These are phyloP conservation scores for Penicillium coffeae DNA, from an alignment of 495 filamentous ascomycete species.

Conservation along the genomic window DNA sequence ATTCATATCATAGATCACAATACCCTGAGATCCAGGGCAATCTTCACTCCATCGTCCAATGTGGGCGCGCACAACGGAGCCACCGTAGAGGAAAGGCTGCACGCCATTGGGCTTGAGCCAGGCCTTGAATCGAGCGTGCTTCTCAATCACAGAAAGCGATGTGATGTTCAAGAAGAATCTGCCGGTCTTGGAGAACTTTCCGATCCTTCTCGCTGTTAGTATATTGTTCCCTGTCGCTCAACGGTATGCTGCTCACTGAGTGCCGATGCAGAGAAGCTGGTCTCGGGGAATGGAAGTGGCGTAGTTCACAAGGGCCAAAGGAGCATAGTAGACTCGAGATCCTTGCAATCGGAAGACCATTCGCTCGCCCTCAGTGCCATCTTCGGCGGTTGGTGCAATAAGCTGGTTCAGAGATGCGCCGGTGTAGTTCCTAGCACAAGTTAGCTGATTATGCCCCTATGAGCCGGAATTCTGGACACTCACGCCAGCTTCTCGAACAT, in stretches of 20 bases:
- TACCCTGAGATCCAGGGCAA: slow-evolving; percentile 2
- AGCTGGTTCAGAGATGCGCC: slow-evolving; percentile 74
- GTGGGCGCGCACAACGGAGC: slow-evolving; percentile 87
- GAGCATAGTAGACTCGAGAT: slow-evolving; percentile 81
- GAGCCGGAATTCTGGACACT: not conserved
- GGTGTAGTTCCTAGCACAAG: slow-evolving; percentile 55
- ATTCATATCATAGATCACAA: slow-evolving; percentile 12
- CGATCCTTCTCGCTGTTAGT: slow-evolving; percentile 7
- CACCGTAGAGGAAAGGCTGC: slow-evolving; percentile 71
- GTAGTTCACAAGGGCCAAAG: slow-evolving; percentile 82
- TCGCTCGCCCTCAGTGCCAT: slow-evolving; percentile 56
- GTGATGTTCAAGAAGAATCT: slow-evolving; percentile 58
- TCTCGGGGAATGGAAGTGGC: slow-evolving; percentile 77
- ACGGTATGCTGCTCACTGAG: slow-evolving; percentile 40
- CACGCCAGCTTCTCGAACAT: slow-evolving; percentile 76
- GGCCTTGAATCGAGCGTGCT: slow-evolving; percentile 83
- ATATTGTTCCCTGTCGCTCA: slow-evolving; percentile 22
- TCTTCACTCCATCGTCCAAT: slow-evolving; percentile 66
- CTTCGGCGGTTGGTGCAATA: slow-evolving; percentile 62
- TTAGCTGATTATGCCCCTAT: not conserved
- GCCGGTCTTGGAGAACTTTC: slow-evolving; percentile 77
- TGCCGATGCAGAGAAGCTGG: slow-evolving; percentile 77
- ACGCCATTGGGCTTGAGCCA: slow-evolving; percentile 92
- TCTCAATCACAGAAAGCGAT: slow-evolving; percentile 72
- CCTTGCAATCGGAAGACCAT: slow-evolving; percentile 84